Evolutionary conservation across 2,329 filamentous ascomycete species (phyloP), one percentile per base, ranked within the genome.

Genomic region (Fusarium transvaalense): DNA sequence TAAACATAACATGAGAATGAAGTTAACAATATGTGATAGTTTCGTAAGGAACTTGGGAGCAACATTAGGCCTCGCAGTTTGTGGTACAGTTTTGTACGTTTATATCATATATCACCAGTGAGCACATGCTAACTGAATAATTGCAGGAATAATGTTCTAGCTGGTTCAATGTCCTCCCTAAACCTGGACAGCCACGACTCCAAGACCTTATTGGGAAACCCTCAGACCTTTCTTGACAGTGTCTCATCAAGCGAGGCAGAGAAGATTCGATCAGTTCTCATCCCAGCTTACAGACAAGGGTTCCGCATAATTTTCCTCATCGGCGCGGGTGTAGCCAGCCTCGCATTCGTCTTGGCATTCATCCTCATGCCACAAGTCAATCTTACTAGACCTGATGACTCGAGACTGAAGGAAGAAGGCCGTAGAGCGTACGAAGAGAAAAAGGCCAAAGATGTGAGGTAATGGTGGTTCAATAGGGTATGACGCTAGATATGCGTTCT

Each of bases 31-130:
- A 2, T 4, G 10, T 15, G 2, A 17, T 35, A 82, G 80, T 42
- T 82, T 82, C 35, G 77, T 81, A 2, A 72, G 80, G 37, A 82
- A 82, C 37, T 47, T 82, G 1, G 80, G 80, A 4, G 76, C 77
- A 12, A 81, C 80, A 2, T 61, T 82, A 4, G 80, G 80, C 0
- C 72, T 82, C 21, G 79, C 80, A 8, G 74, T 81, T 2, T 81
- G 77, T 14, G 79, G 79, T 3, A 79, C 79, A 19, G 67, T 82
- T 5, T 59, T 81, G 78, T 81, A 56, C 57, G 77, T 57, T 57
- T n/a, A 21, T 4, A 7, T n/a, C 1, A 21, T 13, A 3, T 2
- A 7, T 31, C 4, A 9, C 10, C 0, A 14, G 19, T 2, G 8
- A 41, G 6, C 13, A 10, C 60, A 50, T 25, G 3, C 25, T 52